Conservation (phyloP, 805 yeast genomes). For the Metschnikowia gelsemii region DNA sequence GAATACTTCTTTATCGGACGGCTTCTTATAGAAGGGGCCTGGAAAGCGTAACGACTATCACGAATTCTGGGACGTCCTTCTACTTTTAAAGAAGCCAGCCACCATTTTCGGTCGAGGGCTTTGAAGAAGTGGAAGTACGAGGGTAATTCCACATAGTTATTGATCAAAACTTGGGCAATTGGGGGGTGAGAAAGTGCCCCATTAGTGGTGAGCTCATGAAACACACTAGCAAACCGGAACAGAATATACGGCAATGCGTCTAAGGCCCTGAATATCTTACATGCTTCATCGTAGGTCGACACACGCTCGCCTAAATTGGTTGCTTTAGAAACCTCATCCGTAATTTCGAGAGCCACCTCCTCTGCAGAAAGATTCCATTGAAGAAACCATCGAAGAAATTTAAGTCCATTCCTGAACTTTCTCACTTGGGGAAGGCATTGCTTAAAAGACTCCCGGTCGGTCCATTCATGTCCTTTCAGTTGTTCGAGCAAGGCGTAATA, state of each 20-base stretch:
- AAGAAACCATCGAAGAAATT: conserved; percentile 3
- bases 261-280: conserved; percentile 1
- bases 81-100: neutral
- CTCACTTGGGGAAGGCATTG: neutral
- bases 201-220: conserved; percentile 1
- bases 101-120: conserved; percentile 6
- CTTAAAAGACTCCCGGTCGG: neutral
- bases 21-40: neutral
- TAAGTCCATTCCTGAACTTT: conserved; percentile 1
- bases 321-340: neutral
- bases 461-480: neutral
- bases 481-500: neutral
- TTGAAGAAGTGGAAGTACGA: conserved; percentile 6
- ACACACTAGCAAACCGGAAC: neutral
- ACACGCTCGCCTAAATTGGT: neutral
- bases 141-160: neutral
- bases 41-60: conserved; percentile 1
- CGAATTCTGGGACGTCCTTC: conserved; percentile 1
- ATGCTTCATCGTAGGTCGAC: conserved; percentile 1
- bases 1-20: neutral
- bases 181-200: conserved; percentile 5
- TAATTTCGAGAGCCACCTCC: neutral
- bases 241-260: conserved; percentile 1
- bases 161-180: conserved; percentile 1
- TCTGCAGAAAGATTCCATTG: conserved; percentile 1